phyloP scores from a whole-genome alignment of 116 monocot species.

The Dioscorea cayenensis region DNA sequence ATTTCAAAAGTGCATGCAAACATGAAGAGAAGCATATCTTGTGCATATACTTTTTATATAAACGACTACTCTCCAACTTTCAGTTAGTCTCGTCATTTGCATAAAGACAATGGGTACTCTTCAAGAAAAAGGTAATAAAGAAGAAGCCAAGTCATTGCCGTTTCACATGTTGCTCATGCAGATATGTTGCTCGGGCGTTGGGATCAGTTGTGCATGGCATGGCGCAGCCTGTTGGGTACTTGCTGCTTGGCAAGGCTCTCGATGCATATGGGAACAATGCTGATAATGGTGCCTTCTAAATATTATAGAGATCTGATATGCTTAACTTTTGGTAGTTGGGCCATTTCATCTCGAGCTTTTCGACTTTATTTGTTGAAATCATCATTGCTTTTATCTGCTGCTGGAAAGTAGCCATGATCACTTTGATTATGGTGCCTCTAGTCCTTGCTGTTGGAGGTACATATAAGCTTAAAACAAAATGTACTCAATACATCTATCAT shows the following conservation, averaged over 20 bases:
- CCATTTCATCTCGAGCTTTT: constrained; percentile 29
- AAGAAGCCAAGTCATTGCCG: not conserved
- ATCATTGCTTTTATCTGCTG: too few species aligned
- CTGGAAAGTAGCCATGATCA: too few species aligned
- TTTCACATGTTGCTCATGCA: constrained; percentile 24
- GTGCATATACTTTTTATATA: too few species aligned
- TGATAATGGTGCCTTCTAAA: not conserved
- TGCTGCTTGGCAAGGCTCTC: constrained; percentile 34
- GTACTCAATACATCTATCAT: too few species aligned
- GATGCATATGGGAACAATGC: constrained; percentile 34
- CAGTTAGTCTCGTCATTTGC: not conserved
- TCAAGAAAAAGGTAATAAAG: not conserved
- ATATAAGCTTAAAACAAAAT: too few species aligned
- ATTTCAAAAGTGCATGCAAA: too few species aligned
- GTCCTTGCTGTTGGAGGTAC: too few species aligned
- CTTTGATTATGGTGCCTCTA: too few species aligned
- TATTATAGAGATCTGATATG: not conserved
- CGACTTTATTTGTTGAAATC: too few species aligned
- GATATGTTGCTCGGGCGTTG: constrained; percentile 31
- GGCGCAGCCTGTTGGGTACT: constrained; percentile 33
- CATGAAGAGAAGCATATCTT: too few species aligned
- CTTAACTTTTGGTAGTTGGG: constrained; percentile 20
- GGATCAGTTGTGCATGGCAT: constrained; percentile 34
- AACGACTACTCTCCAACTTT: not conserved
- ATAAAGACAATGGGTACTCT: not conserved